Percentiles rank a stretch among this genome's conserved stretches.
Conservation (phyloP, 345 rosid species). For the Corchorus olitorius region DNA sequence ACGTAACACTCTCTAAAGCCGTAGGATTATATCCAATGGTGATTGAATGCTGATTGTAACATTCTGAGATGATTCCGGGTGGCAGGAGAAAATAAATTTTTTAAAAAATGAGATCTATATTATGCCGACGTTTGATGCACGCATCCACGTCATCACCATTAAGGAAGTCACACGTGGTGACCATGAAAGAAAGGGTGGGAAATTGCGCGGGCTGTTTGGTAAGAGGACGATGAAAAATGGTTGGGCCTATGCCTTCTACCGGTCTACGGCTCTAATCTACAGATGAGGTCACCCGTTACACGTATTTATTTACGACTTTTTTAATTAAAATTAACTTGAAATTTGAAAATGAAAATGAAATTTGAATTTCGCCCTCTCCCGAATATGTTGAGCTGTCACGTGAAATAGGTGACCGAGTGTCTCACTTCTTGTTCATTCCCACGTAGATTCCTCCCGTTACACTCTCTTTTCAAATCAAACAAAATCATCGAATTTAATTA, state of each 20-base stretch:
- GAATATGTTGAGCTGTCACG: background rate
- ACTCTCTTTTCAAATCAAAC: background rate
- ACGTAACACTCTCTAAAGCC: background rate
- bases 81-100: background rate
- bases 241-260: background rate
- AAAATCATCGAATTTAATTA: no score
- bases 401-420: background rate
- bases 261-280: no score
- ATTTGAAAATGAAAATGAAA: no score
- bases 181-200: background rate
- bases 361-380: background rate
- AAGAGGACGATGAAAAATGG: background rate
- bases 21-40: background rate
- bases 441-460: conserved; percentile 1
- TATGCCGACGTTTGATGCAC: conserved; percentile 4
- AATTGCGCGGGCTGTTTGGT: background rate
- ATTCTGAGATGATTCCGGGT: background rate
- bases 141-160: background rate
- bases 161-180: conserved; percentile 3
- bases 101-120: background rate
- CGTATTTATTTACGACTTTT: background rate
- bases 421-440: background rate
- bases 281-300: background rate
- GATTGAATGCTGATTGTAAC: background rate
- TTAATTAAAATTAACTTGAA: no score